Evolutionary conservation across 2,329 filamentous ascomycete species (phyloP), one percentile per base, ranked within the genome.

Genomic region (Diaporthe aspalathi): DNA sequence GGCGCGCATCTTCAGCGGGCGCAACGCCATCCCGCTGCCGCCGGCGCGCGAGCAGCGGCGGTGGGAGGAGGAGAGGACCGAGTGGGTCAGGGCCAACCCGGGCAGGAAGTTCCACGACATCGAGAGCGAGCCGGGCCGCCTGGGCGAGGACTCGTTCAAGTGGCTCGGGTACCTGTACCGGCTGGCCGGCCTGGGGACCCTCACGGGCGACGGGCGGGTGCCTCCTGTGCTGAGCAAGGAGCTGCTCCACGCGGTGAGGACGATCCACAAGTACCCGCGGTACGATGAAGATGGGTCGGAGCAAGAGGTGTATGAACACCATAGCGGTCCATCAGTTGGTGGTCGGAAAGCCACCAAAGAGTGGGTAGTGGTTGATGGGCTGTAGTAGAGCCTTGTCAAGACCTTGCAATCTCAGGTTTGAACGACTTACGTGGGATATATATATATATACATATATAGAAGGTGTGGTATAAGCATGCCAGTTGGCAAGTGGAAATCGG

Each of bases 101-200:
- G 71, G 79, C 0, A 80, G 74, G 40, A 84, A 82, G 54, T 89
- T 88, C 72, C 88, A 89, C 75, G 85, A 87, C 54, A 81, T 89
- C 5, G 76, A 81, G 3, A 88, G 85, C 85, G 85, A 88, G 12
- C 80, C 79, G 3, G 86, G 85, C 0, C 7, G 45, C 24, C n/a
- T 73, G 43, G 69, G 69, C 12, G 38, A 71, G 40, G 85, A 89
- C 77, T 88, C 86, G 0, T 74, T 82, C 1, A 79, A 79, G 11
- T 89, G 83, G 81, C 77, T 89, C 3, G 77, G 78, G 0, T 79
- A 79, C 14, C 74, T 89, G 54, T 89, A 84, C 75, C 74, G 80
- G 8, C 79, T 89, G 63, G 84, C 87, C 0, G 88, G 87, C 0
- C 76, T 90, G 43, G 82, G 83, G 0, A 83, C 79, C 17, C 75